Evolutionary conservation across 2,329 filamentous ascomycete species (phyloP).

Genomic region (Neurospora sp.): DNA sequence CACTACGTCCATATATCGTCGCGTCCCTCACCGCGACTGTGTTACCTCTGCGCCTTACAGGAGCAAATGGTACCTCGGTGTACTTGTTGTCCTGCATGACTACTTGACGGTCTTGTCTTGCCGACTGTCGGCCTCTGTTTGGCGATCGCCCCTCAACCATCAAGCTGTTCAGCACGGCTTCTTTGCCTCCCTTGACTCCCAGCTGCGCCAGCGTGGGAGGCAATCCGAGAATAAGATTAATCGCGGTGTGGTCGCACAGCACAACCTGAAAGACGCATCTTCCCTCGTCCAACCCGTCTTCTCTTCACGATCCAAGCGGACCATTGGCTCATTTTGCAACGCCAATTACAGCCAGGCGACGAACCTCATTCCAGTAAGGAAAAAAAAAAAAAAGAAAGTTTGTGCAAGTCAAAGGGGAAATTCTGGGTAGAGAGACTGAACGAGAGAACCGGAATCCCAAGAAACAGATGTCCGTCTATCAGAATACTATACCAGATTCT

Average conservation of each 20-base stretch:
- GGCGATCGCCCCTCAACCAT: constrained; percentile 13
- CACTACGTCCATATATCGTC: neutral
- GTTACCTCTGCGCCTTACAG: constrained; percentile 9
- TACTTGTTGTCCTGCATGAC: constrained; percentile 18
- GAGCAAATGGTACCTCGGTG: constrained; percentile 7
- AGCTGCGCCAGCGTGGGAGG: constrained; percentile 6
- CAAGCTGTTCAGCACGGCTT: neutral
- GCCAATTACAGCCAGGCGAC: constrained; percentile 12
- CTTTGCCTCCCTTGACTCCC: constrained; percentile 1
- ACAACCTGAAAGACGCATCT: constrained; percentile 14
- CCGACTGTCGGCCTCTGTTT: constrained; percentile 10
- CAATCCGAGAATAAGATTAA: constrained; percentile 11
- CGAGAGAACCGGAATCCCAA: neutral
- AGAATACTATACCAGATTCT: neutral
- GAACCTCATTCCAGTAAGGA: constrained; percentile 12
- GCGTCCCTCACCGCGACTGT: neutral
- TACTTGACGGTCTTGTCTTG: constrained; percentile 8
- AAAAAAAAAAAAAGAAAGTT: neutral
- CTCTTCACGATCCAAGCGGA: constrained; percentile 12
- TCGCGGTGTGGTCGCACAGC: constrained; percentile 19
- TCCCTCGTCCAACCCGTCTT: constrained; percentile 14
- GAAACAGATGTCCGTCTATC: neutral
- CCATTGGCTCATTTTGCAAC: constrained; percentile 17
- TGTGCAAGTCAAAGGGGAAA: constrained; percentile 8
- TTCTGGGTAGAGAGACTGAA: neutral